A percentile compares a stretch with the other conserved stretches of the same genome.
phyloP scores from a whole-genome alignment of 2,329 filamentous ascomycete genomes.

The Calonectria ilicicola region DNA sequence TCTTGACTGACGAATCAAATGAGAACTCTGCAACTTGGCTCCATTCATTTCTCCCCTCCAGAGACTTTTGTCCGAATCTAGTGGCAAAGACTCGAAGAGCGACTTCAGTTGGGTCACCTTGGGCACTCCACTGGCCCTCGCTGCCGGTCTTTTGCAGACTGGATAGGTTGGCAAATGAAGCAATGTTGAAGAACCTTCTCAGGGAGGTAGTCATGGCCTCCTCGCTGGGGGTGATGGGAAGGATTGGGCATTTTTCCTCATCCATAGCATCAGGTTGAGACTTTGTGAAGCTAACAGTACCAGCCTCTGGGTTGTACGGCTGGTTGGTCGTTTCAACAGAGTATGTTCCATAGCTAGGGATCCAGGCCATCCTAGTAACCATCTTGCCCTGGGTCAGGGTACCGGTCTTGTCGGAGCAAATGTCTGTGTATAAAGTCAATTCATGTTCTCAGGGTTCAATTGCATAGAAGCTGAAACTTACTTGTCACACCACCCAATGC shows the following conservation, averaged over 20 bases:
- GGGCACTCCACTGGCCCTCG: constrained; percentile 66
- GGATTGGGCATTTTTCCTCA: neutral
- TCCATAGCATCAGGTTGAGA: constrained; percentile 35
- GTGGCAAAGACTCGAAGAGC: constrained; percentile 80
- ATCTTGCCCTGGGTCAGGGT: constrained; percentile 50
- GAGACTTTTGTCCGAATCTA: constrained; percentile 72
- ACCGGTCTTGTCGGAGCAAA: constrained; percentile 48
- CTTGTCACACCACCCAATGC: constrained; percentile 62
- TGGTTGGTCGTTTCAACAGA: constrained; percentile 46
- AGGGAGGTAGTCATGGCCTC: constrained; percentile 62
- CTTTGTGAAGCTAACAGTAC: constrained; percentile 30
- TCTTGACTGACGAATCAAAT: constrained; percentile 80
- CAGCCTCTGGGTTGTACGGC: constrained; percentile 44
- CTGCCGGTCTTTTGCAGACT: constrained; percentile 62
- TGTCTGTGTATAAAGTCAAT: constrained; percentile 30
- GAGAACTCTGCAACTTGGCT: constrained; percentile 75
- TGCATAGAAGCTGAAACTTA: constrained; percentile 42
- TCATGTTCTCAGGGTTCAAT: constrained; percentile 8
- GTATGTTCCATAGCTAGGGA: constrained; percentile 48
- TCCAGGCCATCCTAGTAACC: constrained; percentile 46
- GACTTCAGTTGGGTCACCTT: constrained; percentile 75
- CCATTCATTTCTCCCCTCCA: constrained; percentile 69
- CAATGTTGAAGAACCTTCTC: constrained; percentile 70
- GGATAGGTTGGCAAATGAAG: constrained; percentile 75
- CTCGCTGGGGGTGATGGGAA: neutral